A percentile compares a stretch with the other conserved stretches of the same genome.
Evolutionary conservation across 1,284 basidiomycete genomes (phyloP).

Genomic region (Ustilago nuda): DNA sequence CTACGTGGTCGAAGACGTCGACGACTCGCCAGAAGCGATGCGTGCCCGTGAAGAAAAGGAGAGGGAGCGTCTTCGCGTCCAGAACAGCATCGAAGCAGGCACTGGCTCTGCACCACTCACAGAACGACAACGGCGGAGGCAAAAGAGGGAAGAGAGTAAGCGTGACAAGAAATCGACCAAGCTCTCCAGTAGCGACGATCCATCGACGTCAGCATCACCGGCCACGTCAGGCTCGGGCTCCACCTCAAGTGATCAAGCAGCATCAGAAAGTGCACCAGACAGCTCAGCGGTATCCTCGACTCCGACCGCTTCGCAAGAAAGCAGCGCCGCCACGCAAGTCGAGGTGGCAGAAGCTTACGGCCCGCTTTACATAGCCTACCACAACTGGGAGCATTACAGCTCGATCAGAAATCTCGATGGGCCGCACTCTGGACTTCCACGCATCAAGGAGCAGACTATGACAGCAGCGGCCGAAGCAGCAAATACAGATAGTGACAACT

Average conservation of each 20-base stretch:
- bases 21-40: conserved; percentile 65
- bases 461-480: conserved; percentile 19
- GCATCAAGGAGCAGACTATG: conserved; percentile 74
- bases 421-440: conserved; percentile 82
- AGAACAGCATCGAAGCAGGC: conserved; percentile 40
- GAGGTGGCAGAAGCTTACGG: conserved; percentile 56
- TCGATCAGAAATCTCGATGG: conserved; percentile 86
- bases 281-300: conserved; percentile 6
- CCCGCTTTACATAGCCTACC: conserved; percentile 73
- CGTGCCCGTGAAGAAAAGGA: conserved; percentile 44
- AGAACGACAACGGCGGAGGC: conserved; percentile 46
- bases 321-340: neutral
- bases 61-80: conserved; percentile 43
- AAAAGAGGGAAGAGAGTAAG: conserved; percentile 42
- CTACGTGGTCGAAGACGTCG: conserved; percentile 67
- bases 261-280: neutral
- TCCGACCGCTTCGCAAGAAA: conserved; percentile 11
- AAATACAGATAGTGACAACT: conserved; percentile 13
- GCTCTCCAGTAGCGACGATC: neutral
- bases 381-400: conserved; percentile 95
- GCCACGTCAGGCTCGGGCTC: conserved; percentile 1
- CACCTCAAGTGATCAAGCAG: neutral
- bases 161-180: conserved; percentile 26
- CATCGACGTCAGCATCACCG: conserved; percentile 13
- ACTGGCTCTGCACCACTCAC: conserved; percentile 39